Evolutionary conservation across 1,139 yeast species (phyloP).

Genomic region (Nakaseomyces glabratus): DNA sequence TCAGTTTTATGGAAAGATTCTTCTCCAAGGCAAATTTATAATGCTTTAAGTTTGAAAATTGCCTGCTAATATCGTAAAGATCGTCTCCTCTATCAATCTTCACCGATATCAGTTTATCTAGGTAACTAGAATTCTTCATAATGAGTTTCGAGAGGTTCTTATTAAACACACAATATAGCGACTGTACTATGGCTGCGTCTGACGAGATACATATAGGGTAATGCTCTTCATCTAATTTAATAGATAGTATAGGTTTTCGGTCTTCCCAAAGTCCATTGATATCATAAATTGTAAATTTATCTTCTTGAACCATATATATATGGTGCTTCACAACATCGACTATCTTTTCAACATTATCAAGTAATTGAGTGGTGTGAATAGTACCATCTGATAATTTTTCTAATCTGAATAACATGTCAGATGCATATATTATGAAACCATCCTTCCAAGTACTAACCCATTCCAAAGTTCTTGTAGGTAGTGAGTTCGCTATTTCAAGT

Average conservation of each 20-base stretch:
- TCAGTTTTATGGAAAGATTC: constrained; percentile 30
- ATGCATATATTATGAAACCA: constrained; percentile 20
- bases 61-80: constrained; percentile 16
- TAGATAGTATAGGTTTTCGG: constrained; percentile 12
- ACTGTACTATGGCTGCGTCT: constrained; percentile 24
- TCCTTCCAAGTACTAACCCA: constrained; percentile 24
- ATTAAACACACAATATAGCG: constrained; percentile 21
- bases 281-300: constrained; percentile 15
- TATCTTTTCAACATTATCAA: constrained; percentile 24
- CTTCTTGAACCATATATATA: constrained; percentile 20
- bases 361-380: constrained; percentile 16
- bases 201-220: constrained; percentile 27
- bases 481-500: constrained; percentile 14
- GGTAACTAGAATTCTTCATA: constrained; percentile 23
- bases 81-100: constrained; percentile 14
- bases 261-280: constrained; percentile 23
- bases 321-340: constrained; percentile 22
- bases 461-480: constrained; percentile 12
- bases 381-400: constrained; percentile 12
- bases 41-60: constrained; percentile 20
- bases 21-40: constrained; percentile 29
- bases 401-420: constrained; percentile 17
- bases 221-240: constrained; percentile 21
- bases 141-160: constrained; percentile 16
- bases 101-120: constrained; percentile 24